phyloP scores from a whole-genome alignment of 1,284 basidiomycete genomes.

The Albatrellus sp. region DNA sequence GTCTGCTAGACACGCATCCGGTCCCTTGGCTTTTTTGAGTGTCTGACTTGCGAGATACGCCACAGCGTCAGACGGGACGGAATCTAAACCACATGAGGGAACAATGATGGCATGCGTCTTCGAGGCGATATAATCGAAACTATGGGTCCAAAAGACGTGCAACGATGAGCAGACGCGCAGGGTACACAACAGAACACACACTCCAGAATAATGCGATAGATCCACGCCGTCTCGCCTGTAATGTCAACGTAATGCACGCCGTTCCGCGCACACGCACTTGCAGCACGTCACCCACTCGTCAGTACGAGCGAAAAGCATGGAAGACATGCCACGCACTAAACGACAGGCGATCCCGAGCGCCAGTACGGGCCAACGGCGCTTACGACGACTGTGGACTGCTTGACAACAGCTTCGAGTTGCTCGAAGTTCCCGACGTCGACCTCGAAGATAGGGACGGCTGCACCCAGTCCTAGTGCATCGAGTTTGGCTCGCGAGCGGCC shows the following conservation, averaged over 20 bases:
- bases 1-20: slow-evolving; percentile 20
- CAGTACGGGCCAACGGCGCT: slow-evolving; percentile 60
- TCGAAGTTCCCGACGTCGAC: slow-evolving; percentile 37
- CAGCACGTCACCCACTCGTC: background rate
- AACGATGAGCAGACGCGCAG: slow-evolving; percentile 1
- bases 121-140: slow-evolving; percentile 54
- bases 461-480: slow-evolving; percentile 28
- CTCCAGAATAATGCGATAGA: slow-evolving; percentile 38
- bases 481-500: slow-evolving; percentile 49
- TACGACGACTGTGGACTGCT: slow-evolving; percentile 45
- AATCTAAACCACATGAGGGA: slow-evolving; percentile 62
- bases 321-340: slow-evolving; percentile 24
- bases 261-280: slow-evolving; percentile 35
- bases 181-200: slow-evolving; percentile 14
- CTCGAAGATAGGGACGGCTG: slow-evolving; percentile 29
- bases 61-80: slow-evolving; percentile 54
- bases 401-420: slow-evolving; percentile 41
- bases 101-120: slow-evolving; percentile 59
- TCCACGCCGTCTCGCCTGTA: slow-evolving; percentile 42
- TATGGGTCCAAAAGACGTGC: slow-evolving; percentile 11
- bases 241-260: slow-evolving; percentile 59
- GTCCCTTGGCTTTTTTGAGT: slow-evolving; percentile 25
- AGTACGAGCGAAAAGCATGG: background rate
- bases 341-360: slow-evolving; percentile 51
- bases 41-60: slow-evolving; percentile 44